phyloP scores from a whole-genome alignment of 306 rosid genomes.

The Gastrolobium villosum region DNA sequence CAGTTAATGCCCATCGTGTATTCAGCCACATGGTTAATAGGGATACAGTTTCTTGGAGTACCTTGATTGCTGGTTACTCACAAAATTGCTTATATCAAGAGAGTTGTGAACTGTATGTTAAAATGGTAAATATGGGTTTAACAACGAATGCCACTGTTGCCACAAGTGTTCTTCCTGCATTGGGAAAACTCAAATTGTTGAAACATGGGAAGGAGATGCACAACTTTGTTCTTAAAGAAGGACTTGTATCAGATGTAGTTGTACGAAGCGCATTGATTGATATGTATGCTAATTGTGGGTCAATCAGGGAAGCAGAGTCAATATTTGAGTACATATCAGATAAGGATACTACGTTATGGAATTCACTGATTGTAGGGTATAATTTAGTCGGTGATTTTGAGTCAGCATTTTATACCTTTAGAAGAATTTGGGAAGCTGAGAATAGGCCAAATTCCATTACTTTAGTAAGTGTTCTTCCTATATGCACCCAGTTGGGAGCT shows the following conservation, averaged over 20 bases:
- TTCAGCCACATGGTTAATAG: constrained; percentile 49
- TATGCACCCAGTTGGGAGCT: constrained; percentile 58
- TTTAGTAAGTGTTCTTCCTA: constrained; percentile 57
- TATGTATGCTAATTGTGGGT: constrained; percentile 61
- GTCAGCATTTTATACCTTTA: constrained; percentile 48
- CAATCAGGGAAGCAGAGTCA: constrained; percentile 52
- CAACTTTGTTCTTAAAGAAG: constrained; percentile 51
- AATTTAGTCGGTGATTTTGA: constrained; percentile 48
- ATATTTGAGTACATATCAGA: constrained; percentile 47
- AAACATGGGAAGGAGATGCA: constrained; percentile 60
- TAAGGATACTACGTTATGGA: constrained; percentile 53
- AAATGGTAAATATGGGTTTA: constrained; percentile 52
- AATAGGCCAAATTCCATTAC: constrained; percentile 60
- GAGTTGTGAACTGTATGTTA: constrained; percentile 46
- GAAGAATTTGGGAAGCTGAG: constrained; percentile 49
- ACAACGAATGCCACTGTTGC: constrained; percentile 49
- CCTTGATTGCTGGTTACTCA: constrained; percentile 59
- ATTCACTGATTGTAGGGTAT: constrained; percentile 60
- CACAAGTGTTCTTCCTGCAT: constrained; percentile 53
- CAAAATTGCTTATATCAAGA: constrained; percentile 47
- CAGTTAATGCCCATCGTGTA: constrained; percentile 43
- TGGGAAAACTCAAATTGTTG: constrained; percentile 59
- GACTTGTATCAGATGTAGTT: constrained; percentile 48
- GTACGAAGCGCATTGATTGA: constrained; percentile 56
- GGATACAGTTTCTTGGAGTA: constrained; percentile 60